These are phyloP conservation scores for Haplosporangium sp. DNA, from an alignment of 371 early-diverging fungal species.

Conservation along the genomic window DNA sequence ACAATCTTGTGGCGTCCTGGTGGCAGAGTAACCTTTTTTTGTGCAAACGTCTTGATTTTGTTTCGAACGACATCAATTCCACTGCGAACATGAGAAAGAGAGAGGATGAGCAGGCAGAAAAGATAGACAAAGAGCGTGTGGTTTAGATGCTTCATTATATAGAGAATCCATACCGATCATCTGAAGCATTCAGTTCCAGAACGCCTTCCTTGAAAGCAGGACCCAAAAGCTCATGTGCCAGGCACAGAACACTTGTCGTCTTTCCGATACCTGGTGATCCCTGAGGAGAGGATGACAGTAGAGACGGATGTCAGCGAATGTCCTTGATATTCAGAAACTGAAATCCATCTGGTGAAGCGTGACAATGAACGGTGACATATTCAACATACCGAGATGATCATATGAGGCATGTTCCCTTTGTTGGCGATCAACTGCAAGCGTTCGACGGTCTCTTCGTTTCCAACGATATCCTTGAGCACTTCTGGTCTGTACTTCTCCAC, in stretches of 20 bases:
- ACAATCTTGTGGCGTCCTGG: slow-evolving; percentile 95
- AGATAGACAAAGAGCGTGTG: not conserved
- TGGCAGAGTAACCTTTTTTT: slow-evolving; percentile 94
- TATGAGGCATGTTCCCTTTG: slow-evolving; percentile 96
- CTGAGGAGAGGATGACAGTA: slow-evolving; percentile 44
- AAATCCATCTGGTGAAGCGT: not conserved
- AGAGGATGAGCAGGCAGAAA: not conserved
- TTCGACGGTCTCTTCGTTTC: slow-evolving; percentile 94
- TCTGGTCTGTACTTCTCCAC: slow-evolving; percentile 98
- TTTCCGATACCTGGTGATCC: slow-evolving; percentile 99
- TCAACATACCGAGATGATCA: slow-evolving; percentile 87
- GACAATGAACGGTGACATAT: not conserved
- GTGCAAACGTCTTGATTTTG: slow-evolving; percentile 98
- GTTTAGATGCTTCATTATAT: not conserved
- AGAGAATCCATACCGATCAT: slow-evolving; percentile 82
- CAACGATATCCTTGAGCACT: slow-evolving; percentile 92
- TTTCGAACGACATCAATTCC: slow-evolving; percentile 99
- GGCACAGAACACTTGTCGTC: slow-evolving; percentile 95
- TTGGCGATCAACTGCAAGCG: slow-evolving; percentile 87
- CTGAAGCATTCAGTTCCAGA: slow-evolving; percentile 98
- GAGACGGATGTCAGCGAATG: not conserved
- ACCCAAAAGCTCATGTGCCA: slow-evolving; percentile 90
- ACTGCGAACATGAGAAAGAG: slow-evolving; percentile 44
- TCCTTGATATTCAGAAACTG: not conserved
- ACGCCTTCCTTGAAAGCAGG: slow-evolving; percentile 89